Evolutionary conservation across 495 filamentous ascomycete species (phyloP).

Genomic region (Neurospora cerealis): DNA sequence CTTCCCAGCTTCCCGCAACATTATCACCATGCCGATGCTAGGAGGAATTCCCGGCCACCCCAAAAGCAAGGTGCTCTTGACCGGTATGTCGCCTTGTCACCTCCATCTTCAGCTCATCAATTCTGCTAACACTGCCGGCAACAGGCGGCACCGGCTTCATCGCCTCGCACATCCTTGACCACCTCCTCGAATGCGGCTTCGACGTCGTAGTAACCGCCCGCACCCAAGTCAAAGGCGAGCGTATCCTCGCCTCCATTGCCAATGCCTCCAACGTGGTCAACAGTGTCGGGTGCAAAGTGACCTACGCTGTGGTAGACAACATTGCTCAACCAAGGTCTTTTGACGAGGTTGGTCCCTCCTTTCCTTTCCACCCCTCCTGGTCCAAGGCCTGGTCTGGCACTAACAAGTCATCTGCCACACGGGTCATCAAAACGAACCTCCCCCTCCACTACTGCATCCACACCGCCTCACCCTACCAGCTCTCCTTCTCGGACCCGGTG

Average conservation of each 20-base stretch:
- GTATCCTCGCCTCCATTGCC: slow-evolving; percentile 23
- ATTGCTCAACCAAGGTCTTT: slow-evolving; percentile 25
- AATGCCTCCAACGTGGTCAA: neutral
- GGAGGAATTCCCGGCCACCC: neutral
- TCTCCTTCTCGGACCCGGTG: slow-evolving; percentile 25
- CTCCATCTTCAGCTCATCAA: neutral
- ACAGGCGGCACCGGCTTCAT: slow-evolving; percentile 33
- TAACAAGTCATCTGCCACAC: neutral
- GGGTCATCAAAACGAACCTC: slow-evolving; percentile 18
- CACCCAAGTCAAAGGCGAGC: slow-evolving; percentile 28
- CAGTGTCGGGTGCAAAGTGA: slow-evolving; percentile 6
- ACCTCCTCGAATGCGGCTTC: slow-evolving; percentile 25
- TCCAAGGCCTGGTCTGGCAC: neutral
- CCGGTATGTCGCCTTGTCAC: slow-evolving; percentile 7
- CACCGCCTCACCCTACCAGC: slow-evolving; percentile 34
- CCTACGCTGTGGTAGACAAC: slow-evolving; percentile 27
- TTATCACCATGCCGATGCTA: neutral
- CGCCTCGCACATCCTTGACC: slow-evolving; percentile 30
- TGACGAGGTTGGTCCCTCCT: slow-evolving; percentile 16
- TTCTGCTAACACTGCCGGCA: neutral
- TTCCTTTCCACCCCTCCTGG: neutral
- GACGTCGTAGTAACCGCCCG: slow-evolving; percentile 29
- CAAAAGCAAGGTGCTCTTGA: slow-evolving; percentile 20
- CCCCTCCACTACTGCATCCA: slow-evolving; percentile 34
- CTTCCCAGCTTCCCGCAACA: neutral